Evolutionary conservation across 78 protist species (phyloP).

Genomic region (Blattamonas nauphoetae): DNA sequence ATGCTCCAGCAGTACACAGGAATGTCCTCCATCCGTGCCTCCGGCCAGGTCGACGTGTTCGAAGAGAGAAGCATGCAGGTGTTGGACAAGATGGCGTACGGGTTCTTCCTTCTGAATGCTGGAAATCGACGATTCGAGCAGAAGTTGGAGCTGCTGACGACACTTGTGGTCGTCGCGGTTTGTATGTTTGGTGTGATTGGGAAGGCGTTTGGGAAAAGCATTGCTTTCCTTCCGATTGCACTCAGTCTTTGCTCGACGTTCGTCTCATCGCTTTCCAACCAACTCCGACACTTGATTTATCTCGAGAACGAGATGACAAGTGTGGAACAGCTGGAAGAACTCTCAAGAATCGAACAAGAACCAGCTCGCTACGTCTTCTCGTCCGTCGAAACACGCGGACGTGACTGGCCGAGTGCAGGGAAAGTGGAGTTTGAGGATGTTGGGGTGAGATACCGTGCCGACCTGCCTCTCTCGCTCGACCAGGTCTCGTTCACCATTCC

Average conservation of each 20-base stretch:
- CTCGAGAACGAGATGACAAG: conserved; percentile 57
- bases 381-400: background rate
- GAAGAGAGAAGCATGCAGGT: background rate
- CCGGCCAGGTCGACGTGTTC: background rate
- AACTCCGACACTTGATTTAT: background rate
- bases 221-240: background rate
- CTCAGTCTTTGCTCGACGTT: background rate
- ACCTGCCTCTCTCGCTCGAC: conserved; percentile 28
- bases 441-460: conserved; percentile 30
- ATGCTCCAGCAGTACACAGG: background rate
- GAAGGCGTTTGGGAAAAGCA: background rate
- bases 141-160: background rate
- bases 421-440: background rate
- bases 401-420: conserved; percentile 30
- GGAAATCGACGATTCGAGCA: too few relatives aligned
- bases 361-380: background rate
- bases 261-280: background rate
- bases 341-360: background rate
- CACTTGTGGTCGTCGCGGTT: too few relatives aligned
- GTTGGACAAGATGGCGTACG: background rate
- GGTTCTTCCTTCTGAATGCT: background rate
- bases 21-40: conserved; percentile 3
- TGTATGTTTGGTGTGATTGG: background rate
- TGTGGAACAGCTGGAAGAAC: conserved; percentile 31
- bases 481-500: conserved; percentile 11